phyloP scores from a whole-genome alignment of 306 rosid genomes.

The Oxytropis ochrocephala region DNA sequence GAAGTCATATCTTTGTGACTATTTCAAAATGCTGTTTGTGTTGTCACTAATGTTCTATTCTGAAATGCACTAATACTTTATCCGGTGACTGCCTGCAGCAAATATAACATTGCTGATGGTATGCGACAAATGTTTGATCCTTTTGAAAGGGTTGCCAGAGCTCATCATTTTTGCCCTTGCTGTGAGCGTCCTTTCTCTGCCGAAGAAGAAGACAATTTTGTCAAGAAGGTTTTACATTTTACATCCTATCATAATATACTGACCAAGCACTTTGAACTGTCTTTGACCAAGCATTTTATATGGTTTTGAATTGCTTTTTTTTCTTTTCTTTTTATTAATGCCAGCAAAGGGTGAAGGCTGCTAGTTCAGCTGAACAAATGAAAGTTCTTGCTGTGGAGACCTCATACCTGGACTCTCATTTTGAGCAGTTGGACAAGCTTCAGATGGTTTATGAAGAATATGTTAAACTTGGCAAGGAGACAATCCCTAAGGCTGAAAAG shows the following conservation, averaged over 20 bases:
- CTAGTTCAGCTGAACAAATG: constrained; percentile 74
- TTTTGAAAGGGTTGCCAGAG: constrained; percentile 90
- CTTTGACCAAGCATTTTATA: neutral
- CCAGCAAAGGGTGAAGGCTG: constrained; percentile 90
- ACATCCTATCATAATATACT: constrained; percentile 10
- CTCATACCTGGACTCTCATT: constrained; percentile 60
- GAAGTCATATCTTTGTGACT: neutral
- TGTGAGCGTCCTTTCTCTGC: constrained; percentile 87
- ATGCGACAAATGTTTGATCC: constrained; percentile 96
- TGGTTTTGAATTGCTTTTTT: constrained; percentile 23
- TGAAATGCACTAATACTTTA: constrained; percentile 27
- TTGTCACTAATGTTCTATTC: neutral
- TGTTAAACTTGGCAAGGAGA: constrained; percentile 64
- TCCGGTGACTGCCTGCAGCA: constrained; percentile 54
- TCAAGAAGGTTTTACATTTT: constrained; percentile 66
- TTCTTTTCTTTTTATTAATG: constrained; percentile 9
- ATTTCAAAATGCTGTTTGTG: constrained; percentile 10
- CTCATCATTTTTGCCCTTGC: constrained; percentile 86
- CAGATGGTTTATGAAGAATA: constrained; percentile 79
- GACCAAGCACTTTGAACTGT: neutral
- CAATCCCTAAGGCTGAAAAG: constrained; percentile 70
- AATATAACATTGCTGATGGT: constrained; percentile 82
- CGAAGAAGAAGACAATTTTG: constrained; percentile 93
- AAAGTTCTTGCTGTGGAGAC: constrained; percentile 70
- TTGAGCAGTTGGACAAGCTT: constrained; percentile 90